Base-by-base conservation (phyloP, 352 stramenopile genomes). In the Phytophthora ohioensis region DNA sequence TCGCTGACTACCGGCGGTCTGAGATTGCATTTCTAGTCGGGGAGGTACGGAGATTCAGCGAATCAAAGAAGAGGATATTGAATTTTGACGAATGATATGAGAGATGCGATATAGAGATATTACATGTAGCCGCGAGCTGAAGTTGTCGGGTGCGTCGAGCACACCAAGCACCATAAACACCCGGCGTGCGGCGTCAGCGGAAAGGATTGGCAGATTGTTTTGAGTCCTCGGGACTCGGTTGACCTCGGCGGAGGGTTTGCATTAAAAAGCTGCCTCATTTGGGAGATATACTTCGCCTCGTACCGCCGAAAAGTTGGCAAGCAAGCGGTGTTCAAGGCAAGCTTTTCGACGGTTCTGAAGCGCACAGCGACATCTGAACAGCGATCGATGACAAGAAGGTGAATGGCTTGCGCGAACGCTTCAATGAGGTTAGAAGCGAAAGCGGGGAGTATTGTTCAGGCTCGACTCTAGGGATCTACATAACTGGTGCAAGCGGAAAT, bases 151-250 rank as follows among this genome's bases (percentile, higher is more conserved):
- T 32, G 41, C 41, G 47, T 49, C 60, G 61, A 61, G 60, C 60
- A 56, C 48, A 54, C 60, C 60, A 67, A 67, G 60, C 60, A 56
- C 48, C 49, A 62, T 38, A 59, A 13, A 41, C 41, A 49, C 13
- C 12, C 45, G 17, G 45, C 17, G 4, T 46, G 41, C 5, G 15
- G 41, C 41, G 41, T 46, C 41, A 27, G 21, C 21, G 21, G 21
- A 27, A 27, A 27, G 21, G 21, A 27, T 27, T 27, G 21, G 21
- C 21, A 27, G 21, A 1, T 27, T 27, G 21, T 27, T 27, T 27
- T 27, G 21, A 27, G 21, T 27, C 21, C 21, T 27, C 21, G 21
- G 21, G 21, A 27, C 21, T 27, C 21, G 21, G 21, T 27, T 27
- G 21, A 27, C 1, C 21, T 27, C 21, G 21, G 21, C 21, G 21